A percentile compares a stretch with the other conserved stretches of the same genome.
Conservation (phyloP, 768 basidiomycete species). For the Suillus subaureus region DNA sequence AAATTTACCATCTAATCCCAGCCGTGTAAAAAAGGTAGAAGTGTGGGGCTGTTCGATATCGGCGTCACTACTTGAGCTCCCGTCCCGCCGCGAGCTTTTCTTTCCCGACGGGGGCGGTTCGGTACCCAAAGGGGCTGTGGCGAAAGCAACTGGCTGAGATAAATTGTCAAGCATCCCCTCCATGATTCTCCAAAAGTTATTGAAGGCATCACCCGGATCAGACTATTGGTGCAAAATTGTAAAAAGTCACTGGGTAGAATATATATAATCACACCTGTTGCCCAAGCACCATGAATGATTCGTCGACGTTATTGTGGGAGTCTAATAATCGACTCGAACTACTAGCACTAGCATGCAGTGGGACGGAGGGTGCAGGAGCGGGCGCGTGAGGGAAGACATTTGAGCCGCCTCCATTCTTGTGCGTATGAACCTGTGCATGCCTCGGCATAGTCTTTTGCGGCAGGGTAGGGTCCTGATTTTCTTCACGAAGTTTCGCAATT, state of each 20-base stretch:
- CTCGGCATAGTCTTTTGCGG: slow-evolving; percentile 58
- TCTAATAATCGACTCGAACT: slow-evolving; percentile 42
- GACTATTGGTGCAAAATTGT: slow-evolving; percentile 43
- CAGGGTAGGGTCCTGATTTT: slow-evolving; percentile 74
- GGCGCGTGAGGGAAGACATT: slow-evolving; percentile 16
- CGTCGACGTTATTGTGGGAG: slow-evolving; percentile 70
- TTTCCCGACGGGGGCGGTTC: slow-evolving; percentile 29
- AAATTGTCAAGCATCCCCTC: slow-evolving; percentile 86
- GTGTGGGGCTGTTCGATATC: slow-evolving; percentile 68
- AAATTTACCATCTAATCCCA: slow-evolving; percentile 29
- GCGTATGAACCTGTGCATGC: slow-evolving; percentile 20
- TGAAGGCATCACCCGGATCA: slow-evolving; percentile 85
- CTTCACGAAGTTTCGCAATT: slow-evolving; percentile 70
- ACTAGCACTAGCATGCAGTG: slow-evolving; percentile 46
- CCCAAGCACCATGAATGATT: slow-evolving; percentile 87
- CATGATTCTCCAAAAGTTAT: slow-evolving; percentile 87
- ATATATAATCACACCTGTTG: slow-evolving; percentile 57
- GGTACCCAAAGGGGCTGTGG: slow-evolving; percentile 71
- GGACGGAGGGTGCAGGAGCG: slow-evolving; percentile 45
- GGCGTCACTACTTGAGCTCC: slow-evolving; percentile 63
- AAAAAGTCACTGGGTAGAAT: slow-evolving; percentile 9
- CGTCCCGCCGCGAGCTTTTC: slow-evolving; percentile 44
- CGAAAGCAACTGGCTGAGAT: slow-evolving; percentile 79
- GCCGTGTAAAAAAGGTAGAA: slow-evolving; percentile 52
- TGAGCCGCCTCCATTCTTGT: slow-evolving; percentile 24